These are phyloP conservation scores for Picea glauca DNA, from an alignment of 75 land plant genomes.

Conservation along the genomic window DNA sequence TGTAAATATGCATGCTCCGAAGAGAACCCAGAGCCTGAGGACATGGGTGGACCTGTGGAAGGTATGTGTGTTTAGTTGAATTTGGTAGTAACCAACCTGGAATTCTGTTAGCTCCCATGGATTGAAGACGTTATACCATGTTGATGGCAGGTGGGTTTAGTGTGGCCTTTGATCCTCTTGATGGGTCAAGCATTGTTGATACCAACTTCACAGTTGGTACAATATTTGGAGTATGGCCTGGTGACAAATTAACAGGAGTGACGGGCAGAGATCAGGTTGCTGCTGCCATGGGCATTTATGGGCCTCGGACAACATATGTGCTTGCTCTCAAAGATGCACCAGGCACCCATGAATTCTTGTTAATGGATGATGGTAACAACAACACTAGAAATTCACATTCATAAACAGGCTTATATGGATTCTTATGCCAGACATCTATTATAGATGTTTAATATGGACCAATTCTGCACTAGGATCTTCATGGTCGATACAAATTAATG, in stretches of 20 bases:
- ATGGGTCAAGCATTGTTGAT: constrained; percentile 98
- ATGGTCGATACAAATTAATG: not conserved
- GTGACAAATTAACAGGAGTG: constrained; percentile 87
- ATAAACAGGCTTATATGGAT: not conserved
- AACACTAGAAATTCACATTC: not conserved
- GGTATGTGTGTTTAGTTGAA: constrained; percentile 30
- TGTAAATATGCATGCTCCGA: constrained; percentile 99
- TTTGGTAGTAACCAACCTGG: not conserved
- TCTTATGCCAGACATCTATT: not conserved
- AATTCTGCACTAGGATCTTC: too few relatives aligned
- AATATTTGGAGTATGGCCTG: constrained; percentile 99
- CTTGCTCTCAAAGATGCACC: constrained; percentile 79
- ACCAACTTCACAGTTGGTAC: constrained; percentile 99
- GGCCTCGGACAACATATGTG: constrained; percentile 94
- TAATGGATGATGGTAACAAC: constrained; percentile 82
- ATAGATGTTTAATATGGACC: too few relatives aligned
- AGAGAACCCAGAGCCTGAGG: constrained; percentile 89
- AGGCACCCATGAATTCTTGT: constrained; percentile 95
- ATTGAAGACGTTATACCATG: not conserved
- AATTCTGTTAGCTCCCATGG: not conserved
- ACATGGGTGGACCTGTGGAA: constrained; percentile 93
- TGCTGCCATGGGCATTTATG: constrained; percentile 97
- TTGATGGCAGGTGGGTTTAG: constrained; percentile 73
- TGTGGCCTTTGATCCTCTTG: constrained; percentile 98
- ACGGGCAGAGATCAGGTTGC: constrained; percentile 91